Percentiles rank a stretch among this genome's conserved stretches.
Conservation (phyloP, 257 asterid species). For the Salvia hispanica region DNA sequence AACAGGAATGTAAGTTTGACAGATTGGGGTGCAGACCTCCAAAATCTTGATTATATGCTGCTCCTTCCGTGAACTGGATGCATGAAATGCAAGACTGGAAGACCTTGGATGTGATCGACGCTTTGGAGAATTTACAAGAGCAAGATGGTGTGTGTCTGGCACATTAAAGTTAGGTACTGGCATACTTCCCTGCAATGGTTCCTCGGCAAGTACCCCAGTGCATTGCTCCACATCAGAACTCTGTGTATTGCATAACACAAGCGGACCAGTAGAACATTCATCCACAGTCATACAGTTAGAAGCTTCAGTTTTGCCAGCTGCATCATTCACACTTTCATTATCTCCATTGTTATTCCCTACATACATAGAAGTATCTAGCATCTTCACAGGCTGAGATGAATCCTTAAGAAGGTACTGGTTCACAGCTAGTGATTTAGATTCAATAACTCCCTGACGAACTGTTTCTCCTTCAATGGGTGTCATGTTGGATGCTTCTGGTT, state of each 20-base stretch:
- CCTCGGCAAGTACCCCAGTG: constrained; percentile 41
- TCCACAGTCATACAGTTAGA: constrained; percentile 40
- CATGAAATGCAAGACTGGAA: constrained; percentile 60
- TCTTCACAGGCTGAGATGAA: constrained; percentile 43
- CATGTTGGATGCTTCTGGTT: constrained; percentile 44
- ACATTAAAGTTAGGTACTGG: constrained; percentile 32
- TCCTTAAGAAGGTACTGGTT: constrained; percentile 38
- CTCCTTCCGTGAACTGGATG: constrained; percentile 68
- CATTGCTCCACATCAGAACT: constrained; percentile 41
- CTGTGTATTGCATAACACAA: constrained; percentile 40
- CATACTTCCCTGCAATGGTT: constrained; percentile 40
- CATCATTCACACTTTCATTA: constrained; percentile 34
- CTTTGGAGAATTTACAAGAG: constrained; percentile 47
- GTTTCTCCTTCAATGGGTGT: constrained; percentile 35
- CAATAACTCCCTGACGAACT: constrained; percentile 35
- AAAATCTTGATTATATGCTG: constrained; percentile 75
- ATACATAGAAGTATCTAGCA: constrained; percentile 44
- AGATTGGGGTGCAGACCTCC: constrained; percentile 59
- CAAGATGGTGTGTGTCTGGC: constrained; percentile 39
- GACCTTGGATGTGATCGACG: constrained; percentile 51
- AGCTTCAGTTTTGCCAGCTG: constrained; percentile 42
- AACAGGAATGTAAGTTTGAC: constrained; percentile 27
- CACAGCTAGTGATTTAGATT: constrained; percentile 38
- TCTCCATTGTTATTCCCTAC: constrained; percentile 35
- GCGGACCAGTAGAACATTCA: constrained; percentile 40